Conservation (phyloP, 495 filamentous ascomycete genomes). For the Neurospora cerealis region DNA sequence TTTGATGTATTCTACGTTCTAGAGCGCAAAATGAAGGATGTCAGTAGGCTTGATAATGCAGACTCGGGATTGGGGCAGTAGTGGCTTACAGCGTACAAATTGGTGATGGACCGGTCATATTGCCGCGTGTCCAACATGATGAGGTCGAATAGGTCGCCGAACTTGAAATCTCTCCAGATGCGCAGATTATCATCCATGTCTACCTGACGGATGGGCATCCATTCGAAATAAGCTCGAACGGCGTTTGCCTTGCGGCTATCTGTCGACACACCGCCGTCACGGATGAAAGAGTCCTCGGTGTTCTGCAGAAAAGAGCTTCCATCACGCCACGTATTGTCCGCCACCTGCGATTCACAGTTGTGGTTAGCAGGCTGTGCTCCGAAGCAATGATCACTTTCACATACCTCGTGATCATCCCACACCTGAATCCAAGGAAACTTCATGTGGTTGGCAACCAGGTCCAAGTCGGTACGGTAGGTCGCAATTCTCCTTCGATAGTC, state of each 20-base stretch:
- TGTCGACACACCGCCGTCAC: slow-evolving; percentile 48
- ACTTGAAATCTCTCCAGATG: slow-evolving; percentile 56
- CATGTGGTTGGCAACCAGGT: slow-evolving; percentile 47
- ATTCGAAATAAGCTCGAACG: slow-evolving; percentile 63
- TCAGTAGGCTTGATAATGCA: neutral
- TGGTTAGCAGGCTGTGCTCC: neutral
- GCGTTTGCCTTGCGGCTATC: slow-evolving; percentile 53
- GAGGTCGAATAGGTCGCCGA: slow-evolving; percentile 55
- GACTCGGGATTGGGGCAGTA: neutral
- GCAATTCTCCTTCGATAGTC: slow-evolving; percentile 53
- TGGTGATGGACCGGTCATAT: slow-evolving; percentile 51
- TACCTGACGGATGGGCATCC: slow-evolving; percentile 53
- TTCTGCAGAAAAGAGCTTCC: slow-evolving; percentile 47
- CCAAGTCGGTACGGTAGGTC: slow-evolving; percentile 52
- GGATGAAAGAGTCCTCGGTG: slow-evolving; percentile 49
- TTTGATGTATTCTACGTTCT: slow-evolving; percentile 50
- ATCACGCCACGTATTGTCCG: slow-evolving; percentile 51
- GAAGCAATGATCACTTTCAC: neutral
- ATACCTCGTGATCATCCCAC: slow-evolving; percentile 55
- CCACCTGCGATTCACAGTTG: slow-evolving; percentile 32
- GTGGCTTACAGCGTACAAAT: slow-evolving; percentile 18
- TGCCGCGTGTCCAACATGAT: slow-evolving; percentile 61
- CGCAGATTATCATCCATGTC: slow-evolving; percentile 63
- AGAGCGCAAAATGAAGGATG: neutral
- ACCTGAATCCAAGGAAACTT: slow-evolving; percentile 58